phyloP scores from a whole-genome alignment of 2,329 filamentous ascomycete species.

The Microsporum audouinii region DNA sequence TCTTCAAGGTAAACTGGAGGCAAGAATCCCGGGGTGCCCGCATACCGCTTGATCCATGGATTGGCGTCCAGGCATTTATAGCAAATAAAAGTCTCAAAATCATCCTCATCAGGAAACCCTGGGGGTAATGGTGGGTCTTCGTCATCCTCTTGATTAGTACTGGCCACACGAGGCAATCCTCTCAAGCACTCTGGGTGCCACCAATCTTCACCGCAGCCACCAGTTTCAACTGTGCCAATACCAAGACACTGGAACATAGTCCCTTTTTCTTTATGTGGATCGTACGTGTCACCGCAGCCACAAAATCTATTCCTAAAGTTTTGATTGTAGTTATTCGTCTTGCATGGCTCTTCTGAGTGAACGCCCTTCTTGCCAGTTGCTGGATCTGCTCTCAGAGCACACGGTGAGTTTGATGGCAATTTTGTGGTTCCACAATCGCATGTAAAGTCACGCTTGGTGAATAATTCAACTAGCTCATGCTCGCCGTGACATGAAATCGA shows the following conservation, averaged over 20 bases:
- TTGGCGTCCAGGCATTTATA: constrained; percentile 83
- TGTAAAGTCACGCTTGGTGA: constrained; percentile 87
- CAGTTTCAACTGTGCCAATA: constrained; percentile 63
- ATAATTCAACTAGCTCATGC: constrained; percentile 88
- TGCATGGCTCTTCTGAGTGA: constrained; percentile 57
- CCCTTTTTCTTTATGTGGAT: constrained; percentile 77
- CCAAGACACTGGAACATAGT: constrained; percentile 98
- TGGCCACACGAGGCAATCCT: constrained; percentile 52
- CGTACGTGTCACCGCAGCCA: constrained; percentile 76
- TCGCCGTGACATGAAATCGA: constrained; percentile 95
- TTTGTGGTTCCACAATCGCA: constrained; percentile 92
- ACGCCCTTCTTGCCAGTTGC: constrained; percentile 68
- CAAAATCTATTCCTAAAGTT: constrained; percentile 93
- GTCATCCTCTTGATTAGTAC: constrained; percentile 31
- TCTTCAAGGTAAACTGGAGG: constrained; percentile 48
- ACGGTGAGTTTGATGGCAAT: constrained; percentile 58
- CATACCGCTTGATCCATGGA: constrained; percentile 87
- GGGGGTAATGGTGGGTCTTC: constrained; percentile 59
- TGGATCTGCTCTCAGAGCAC: constrained; percentile 61
- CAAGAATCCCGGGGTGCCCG: constrained; percentile 67
- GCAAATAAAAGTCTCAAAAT: constrained; percentile 83
- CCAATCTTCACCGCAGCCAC: constrained; percentile 95
- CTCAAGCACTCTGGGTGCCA: constrained; percentile 90
- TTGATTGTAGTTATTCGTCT: constrained; percentile 80
- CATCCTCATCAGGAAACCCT: constrained; percentile 78